Conservation (phyloP, 208 protist genomes). For the Wallacemonas sp. region DNA sequence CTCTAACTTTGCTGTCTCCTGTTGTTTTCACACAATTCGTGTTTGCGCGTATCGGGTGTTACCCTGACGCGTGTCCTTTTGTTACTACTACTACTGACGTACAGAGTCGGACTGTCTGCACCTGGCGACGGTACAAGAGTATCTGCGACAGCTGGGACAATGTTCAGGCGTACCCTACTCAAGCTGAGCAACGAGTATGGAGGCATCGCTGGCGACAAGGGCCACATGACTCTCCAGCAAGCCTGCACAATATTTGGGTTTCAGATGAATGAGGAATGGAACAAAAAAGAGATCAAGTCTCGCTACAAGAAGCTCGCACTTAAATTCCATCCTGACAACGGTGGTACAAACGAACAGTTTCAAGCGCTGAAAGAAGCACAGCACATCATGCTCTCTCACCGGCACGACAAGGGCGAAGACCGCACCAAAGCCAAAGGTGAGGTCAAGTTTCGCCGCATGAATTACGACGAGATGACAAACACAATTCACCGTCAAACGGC, state of each 20-base stretch:
- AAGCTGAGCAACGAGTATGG: conserved; percentile 37
- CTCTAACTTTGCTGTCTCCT: no score
- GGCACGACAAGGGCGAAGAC: conserved; percentile 66
- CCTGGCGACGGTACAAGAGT: no score
- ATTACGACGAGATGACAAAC: conserved; percentile 79
- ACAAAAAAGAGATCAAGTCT: conserved; percentile 75
- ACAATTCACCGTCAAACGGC: conserved; percentile 81
- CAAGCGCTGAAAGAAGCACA: conserved; percentile 83
- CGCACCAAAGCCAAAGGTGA: conserved; percentile 27
- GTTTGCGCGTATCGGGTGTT: no score
- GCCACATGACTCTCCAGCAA: conserved; percentile 84
- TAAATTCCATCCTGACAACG: conserved; percentile 81
- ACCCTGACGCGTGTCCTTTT: no score
- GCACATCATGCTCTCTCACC: conserved; percentile 75
- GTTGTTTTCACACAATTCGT: no score
- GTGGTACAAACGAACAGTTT: conserved; percentile 83
- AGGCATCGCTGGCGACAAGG: conserved; percentile 72
- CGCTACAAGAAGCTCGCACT: conserved; percentile 77
- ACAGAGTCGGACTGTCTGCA: no score
- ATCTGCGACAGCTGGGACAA: no score
- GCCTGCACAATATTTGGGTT: conserved; percentile 89
- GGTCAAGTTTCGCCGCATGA: conserved; percentile 75
- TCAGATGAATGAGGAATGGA: conserved; percentile 73
- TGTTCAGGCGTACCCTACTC: conserved; percentile 38
- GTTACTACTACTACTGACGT: no score